phyloP scores from a whole-genome alignment of 176 grass and related monocot genomes.

The Juncus inflexus region DNA sequence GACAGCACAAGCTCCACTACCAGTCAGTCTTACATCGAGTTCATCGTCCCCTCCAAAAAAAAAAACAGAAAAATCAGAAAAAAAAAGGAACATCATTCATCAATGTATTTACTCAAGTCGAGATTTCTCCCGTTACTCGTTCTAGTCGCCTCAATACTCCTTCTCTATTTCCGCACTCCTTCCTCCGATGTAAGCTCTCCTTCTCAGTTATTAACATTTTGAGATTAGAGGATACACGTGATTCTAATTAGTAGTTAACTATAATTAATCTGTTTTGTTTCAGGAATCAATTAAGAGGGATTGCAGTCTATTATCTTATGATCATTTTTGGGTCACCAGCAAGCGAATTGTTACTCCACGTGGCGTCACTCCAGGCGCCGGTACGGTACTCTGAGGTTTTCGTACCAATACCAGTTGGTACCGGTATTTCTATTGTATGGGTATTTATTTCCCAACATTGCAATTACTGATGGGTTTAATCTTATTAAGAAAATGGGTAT shows the following conservation, averaged over 20 bases:
- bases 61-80: neutral
- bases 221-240: neutral
- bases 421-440: neutral
- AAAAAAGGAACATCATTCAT: neutral
- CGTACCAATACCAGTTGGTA: neutral
- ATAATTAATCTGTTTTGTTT: neutral
- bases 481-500: neutral
- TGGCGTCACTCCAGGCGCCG: constrained; percentile 65
- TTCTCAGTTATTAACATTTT: constrained; percentile 12
- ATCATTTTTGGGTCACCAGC: constrained; percentile 85
- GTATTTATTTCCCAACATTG: too few relatives aligned
- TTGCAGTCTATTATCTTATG: constrained; percentile 71
- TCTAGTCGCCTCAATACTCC: constrained; percentile 51
- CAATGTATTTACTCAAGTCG: constrained; percentile 32
- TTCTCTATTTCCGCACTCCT: constrained; percentile 50
- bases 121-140: constrained; percentile 48
- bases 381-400: constrained; percentile 18
- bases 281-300: constrained; percentile 46
- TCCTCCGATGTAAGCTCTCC: constrained; percentile 22
- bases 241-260: neutral
- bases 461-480: too few relatives aligned
- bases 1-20: neutral
- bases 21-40: neutral
- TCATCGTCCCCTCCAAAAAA: neutral
- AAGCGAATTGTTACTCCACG: constrained; percentile 70